These are phyloP conservation scores for Canavalia gladiata DNA, from an alignment of 306 rosid genomes.

Conservation along the genomic window DNA sequence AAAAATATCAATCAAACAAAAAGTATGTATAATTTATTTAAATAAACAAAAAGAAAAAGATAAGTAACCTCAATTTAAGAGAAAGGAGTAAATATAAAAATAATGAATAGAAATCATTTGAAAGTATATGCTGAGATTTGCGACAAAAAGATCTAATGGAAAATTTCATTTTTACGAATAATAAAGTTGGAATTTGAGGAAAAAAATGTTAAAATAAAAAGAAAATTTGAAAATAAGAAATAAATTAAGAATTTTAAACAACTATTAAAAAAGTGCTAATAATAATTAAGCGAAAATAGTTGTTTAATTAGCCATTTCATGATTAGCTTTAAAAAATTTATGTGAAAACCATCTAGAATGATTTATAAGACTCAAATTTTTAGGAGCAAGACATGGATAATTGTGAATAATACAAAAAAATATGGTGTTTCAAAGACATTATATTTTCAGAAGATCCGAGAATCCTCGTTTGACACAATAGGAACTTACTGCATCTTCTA, in stretches of 20 bases:
- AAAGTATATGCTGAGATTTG: neutral
- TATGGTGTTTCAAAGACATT: constrained; percentile 4
- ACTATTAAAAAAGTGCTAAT: neutral
- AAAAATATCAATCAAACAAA: neutral
- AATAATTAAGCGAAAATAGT: neutral
- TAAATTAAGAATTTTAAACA: neutral
- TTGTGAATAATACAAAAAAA: neutral
- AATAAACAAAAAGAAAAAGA: neutral
- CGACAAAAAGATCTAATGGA: neutral
- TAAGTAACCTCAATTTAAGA: neutral
- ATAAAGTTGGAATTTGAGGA: neutral
- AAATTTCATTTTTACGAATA: neutral
- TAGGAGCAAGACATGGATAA: constrained; percentile 10
- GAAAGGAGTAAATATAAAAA: neutral
- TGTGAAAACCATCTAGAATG: constrained; percentile 2
- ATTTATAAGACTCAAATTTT: constrained; percentile 7
- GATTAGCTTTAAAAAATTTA: neutral
- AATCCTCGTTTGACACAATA: neutral
- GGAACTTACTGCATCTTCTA: constrained; percentile 83
- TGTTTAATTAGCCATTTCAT: constrained; percentile 3
- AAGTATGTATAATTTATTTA: neutral
- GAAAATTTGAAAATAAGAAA: neutral
- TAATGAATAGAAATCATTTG: neutral
- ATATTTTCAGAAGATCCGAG: neutral
- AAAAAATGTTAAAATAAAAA: neutral